phyloP scores from a whole-genome alignment of 768 basidiomycete species.

The Ephemerocybe angulata region DNA sequence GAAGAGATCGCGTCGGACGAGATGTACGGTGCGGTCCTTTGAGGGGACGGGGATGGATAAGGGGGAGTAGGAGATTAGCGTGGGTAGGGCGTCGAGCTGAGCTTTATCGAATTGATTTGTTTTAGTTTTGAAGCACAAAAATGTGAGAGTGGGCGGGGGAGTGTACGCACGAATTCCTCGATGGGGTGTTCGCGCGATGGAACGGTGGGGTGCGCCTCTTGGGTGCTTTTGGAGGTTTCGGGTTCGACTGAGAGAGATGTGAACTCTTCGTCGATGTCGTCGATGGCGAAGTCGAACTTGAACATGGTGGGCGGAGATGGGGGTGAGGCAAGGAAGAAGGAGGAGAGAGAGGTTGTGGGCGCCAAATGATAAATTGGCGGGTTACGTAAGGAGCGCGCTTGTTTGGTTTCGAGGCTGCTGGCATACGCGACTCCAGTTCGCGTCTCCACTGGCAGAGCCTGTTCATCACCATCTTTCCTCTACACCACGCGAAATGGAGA shows the following conservation, averaged over 20 bases:
- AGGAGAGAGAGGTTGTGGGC: neutral
- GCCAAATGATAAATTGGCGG: neutral
- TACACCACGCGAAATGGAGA: neutral
- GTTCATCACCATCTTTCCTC: neutral
- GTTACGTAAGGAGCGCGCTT: slow-evolving; percentile 4
- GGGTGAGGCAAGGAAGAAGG: neutral
- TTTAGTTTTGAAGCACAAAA: slow-evolving; percentile 3
- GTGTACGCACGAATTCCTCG: slow-evolving; percentile 30
- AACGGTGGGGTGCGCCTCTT: slow-evolving; percentile 10
- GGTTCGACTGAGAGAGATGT: slow-evolving; percentile 2
- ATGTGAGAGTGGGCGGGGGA: slow-evolving; percentile 10
- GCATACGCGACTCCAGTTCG: neutral
- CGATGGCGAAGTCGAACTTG: slow-evolving; percentile 68
- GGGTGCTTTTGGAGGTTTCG: neutral
- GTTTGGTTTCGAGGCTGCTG: neutral
- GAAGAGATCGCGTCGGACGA: slow-evolving; percentile 84
- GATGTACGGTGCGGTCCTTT: slow-evolving; percentile 24
- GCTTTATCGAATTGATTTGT: slow-evolving; percentile 6
- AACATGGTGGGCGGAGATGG: slow-evolving; percentile 39
- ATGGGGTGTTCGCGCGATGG: slow-evolving; percentile 32
- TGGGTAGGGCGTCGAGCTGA: slow-evolving; percentile 69
- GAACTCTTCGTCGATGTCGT: slow-evolving; percentile 28
- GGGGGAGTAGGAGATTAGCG: slow-evolving; percentile 77
- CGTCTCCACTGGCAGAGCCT: neutral
- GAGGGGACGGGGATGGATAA: slow-evolving; percentile 47